Percentiles rank a stretch among this genome's conserved stretches.
These are phyloP conservation scores for Trichoderma parareesei DNA, from an alignment of 495 filamentous ascomycete genomes.

Conservation along the genomic window DNA sequence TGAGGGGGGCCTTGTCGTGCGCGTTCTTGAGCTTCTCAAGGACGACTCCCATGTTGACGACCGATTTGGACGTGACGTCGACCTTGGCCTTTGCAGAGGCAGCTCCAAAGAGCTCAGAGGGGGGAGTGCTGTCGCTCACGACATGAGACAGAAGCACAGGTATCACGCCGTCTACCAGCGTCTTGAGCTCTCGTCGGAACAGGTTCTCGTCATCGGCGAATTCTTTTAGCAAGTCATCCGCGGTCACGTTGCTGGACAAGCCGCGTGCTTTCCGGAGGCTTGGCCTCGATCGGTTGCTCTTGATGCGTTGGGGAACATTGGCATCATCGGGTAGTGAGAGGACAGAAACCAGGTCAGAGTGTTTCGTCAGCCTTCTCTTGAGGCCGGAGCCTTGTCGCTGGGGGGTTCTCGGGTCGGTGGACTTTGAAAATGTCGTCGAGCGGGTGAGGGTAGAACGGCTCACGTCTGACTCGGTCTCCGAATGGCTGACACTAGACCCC, in stretches of 20 bases:
- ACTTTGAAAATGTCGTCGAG: slow-evolving; percentile 23
- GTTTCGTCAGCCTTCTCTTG: slow-evolving; percentile 76
- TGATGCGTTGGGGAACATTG: slow-evolving; percentile 35
- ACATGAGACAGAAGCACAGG: slow-evolving; percentile 86
- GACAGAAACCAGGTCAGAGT: slow-evolving; percentile 89
- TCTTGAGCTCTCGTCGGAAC: slow-evolving; percentile 87
- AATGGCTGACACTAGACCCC: slow-evolving; percentile 43
- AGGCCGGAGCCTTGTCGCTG: slow-evolving; percentile 28
- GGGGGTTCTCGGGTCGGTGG: slow-evolving; percentile 28
- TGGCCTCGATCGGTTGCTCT: slow-evolving; percentile 58
- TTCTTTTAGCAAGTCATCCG: slow-evolving; percentile 70
- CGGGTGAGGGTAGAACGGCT: slow-evolving; percentile 46
- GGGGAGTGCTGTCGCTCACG: slow-evolving; percentile 53
- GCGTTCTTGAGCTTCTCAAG: slow-evolving; percentile 74
- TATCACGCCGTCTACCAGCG: slow-evolving; percentile 91
- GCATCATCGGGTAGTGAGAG: slow-evolving; percentile 66
- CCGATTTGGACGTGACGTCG: slow-evolving; percentile 63
- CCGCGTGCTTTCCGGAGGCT: slow-evolving; percentile 66
- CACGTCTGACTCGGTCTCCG: slow-evolving; percentile 32
- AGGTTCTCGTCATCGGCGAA: slow-evolving; percentile 77
- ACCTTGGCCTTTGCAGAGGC: slow-evolving; percentile 21
- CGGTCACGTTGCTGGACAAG: slow-evolving; percentile 54
- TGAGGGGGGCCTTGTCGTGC: slow-evolving; percentile 70
- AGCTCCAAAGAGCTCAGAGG: slow-evolving; percentile 56
- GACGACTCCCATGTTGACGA: slow-evolving; percentile 88